Conservation (phyloP, 2,329 filamentous ascomycete species). For the Alternaria gaisen region DNA sequence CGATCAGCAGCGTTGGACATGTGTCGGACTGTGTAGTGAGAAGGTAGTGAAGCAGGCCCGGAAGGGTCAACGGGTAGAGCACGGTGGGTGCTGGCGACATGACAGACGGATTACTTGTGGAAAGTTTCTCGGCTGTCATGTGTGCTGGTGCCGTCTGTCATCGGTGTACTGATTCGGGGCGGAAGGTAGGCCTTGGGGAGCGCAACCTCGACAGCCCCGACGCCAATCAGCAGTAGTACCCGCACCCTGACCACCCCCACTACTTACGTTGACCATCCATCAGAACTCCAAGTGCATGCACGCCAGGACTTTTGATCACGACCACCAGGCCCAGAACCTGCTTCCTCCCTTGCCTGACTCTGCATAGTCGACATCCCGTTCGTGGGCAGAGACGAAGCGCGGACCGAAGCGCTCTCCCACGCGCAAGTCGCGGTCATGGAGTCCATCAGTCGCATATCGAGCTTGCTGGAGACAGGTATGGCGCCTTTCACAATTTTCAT, state of each 20-base stretch:
- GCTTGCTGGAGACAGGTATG: constrained; percentile 90
- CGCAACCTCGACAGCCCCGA: not conserved
- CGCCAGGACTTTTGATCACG: constrained; percentile 35
- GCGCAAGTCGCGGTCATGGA: constrained; percentile 71
- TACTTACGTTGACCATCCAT: constrained; percentile 15
- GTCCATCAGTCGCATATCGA: constrained; percentile 93
- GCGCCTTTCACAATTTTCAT: constrained; percentile 17
- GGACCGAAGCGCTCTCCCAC: constrained; percentile 23
- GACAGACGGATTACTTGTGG: constrained; percentile 3
- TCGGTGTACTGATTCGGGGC: constrained; percentile 12
- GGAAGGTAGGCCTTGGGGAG: constrained; percentile 3
- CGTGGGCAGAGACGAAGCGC: constrained; percentile 20
- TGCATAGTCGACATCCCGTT: constrained; percentile 38
- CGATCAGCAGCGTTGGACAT: constrained; percentile 71
- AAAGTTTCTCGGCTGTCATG: constrained; percentile 15
- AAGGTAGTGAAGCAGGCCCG: constrained; percentile 69
- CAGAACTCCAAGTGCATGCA: constrained; percentile 25
- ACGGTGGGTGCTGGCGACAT: constrained; percentile 47
- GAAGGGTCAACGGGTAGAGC: constrained; percentile 51
- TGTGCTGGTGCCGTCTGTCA: constrained; percentile 15
- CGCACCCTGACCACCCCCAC: constrained; percentile 18
- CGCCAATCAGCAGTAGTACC: constrained; percentile 19
- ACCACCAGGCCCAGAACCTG: constrained; percentile 28
- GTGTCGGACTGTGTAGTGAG: constrained; percentile 60
- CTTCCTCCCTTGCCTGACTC: constrained; percentile 27